These are phyloP conservation scores for Pythium folliculosum DNA, from an alignment of 352 stramenopile species.

Conservation along the genomic window DNA sequence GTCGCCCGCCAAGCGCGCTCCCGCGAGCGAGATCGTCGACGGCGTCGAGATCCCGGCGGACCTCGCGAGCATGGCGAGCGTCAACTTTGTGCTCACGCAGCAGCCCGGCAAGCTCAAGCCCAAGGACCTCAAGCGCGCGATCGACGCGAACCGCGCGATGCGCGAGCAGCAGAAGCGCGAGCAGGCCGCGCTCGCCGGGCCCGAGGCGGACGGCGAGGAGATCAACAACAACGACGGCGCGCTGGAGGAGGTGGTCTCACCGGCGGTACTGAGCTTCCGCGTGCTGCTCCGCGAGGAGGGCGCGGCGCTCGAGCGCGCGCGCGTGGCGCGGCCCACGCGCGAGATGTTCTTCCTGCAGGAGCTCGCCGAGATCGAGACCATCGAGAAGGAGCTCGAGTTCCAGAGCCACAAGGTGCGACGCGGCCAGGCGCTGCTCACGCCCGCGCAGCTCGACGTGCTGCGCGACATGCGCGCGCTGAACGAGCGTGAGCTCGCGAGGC, in stretches of 20 bases:
- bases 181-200: constrained; percentile 45
- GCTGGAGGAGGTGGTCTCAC: constrained; percentile 6
- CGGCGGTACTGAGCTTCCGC: constrained; percentile 45
- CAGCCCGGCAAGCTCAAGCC: constrained; percentile 87
- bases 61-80: constrained; percentile 57
- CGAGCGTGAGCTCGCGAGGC: constrained; percentile 22
- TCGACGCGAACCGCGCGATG: constrained; percentile 74
- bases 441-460: constrained; percentile 49
- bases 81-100: constrained; percentile 89
- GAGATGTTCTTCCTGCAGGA: constrained; percentile 88
- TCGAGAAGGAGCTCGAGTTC: constrained; percentile 86
- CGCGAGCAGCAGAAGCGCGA: constrained; percentile 66
- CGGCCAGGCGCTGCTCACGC: constrained; percentile 57
- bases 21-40: constrained; percentile 36
- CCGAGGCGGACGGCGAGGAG: constrained; percentile 3
- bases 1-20: neutral
- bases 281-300: constrained; percentile 59
- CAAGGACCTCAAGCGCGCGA: constrained; percentile 89
- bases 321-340: constrained; percentile 58
- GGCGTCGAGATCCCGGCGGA: constrained; percentile 69
- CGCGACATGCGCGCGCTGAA: constrained; percentile 51
- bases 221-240: constrained; percentile 6
- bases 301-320: constrained; percentile 37
- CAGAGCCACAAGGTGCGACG: constrained; percentile 75
- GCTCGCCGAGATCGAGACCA: constrained; percentile 62